Evolutionary conservation across 2,329 filamentous ascomycete genomes (phyloP), one percentile per base, ranked within the genome.

Genomic region (Cladosporium sp.): DNA sequence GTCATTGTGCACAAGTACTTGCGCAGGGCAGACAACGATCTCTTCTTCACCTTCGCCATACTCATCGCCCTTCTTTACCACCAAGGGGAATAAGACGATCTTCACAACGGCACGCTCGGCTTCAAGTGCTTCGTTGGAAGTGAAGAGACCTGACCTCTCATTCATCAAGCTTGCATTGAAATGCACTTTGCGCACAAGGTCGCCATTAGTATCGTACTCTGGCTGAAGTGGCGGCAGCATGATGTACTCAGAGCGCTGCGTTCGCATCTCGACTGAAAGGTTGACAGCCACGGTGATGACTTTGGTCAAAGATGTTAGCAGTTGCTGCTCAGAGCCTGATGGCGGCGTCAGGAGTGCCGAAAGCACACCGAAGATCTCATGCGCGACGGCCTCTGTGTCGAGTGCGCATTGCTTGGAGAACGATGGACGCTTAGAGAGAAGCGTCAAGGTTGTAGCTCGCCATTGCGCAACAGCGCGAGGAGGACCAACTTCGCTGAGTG

Each of bases 111-210:
- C 87, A 39, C 84, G 81, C 60, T 87, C 82, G 5, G 80, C 79
- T 73, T 97, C 89, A 22, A 96, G 83, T 53, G 93, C 89, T 63
- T 93, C 88, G 68, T 94, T 93, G 22, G 84, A 86, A 32, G 72
- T 80, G 54, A 78, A 82, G 62, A 87, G 84, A 40, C 88, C 87
- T 59, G 87, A 90, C 58, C 90, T 88, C 77, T 97, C 93, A 68
- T 94, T 95, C 93, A 99, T 97, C 68, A 96, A 83, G 32, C 88
- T 84, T 1, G 93, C 89, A 69, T 96, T 96, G 83, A 99, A 99
- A 59, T 85, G 82, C 9, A 97, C 90, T 57, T 92, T 93, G 56
- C 90, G 88, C 15, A 87, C 82, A 8, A 99, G 83, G 68, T 97
- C 93, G 65, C 94, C 94, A 62, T 94, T 91, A 66, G 86, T 88